Base-by-base conservation (phyloP, 129 eudicot genomes). In the Saussurea involucrata region DNA sequence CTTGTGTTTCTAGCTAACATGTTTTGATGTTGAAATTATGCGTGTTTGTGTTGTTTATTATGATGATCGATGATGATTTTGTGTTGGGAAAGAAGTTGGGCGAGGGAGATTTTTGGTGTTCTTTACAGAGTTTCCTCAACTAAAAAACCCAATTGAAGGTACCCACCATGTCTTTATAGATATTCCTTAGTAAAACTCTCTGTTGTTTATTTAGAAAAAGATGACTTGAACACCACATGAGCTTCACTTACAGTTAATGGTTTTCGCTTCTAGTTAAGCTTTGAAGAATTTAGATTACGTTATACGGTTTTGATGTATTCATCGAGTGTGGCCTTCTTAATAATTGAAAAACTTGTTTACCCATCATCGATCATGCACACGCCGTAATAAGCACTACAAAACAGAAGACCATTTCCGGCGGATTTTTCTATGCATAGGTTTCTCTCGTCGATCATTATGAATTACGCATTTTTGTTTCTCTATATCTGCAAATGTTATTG, bases 11-110 rank as follows among this genome's bases (percentile, higher is more conserved):
- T 13, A 49, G n/a, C 10, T 13, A 49, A 22, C 17, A 65, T 20
- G 31, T 29, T 24, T 24, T 85, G 0, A 10, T 33, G 24, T 76
- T 57, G 57, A 31, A 72, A 27, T 29, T 33, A 65, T 76, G 75
- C 67, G 60, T 24, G 37, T 67, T 29, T 66, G 11, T 29, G 42
- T 37, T 78, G 22, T 40, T 29, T 31, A 71, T 40, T 55, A 65
- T 17, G 63, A 57, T 79, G 72, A 46, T 83, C 66, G 25, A 94
- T 96, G 98, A 94, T 86, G 98, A 94, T 74, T 79, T 95, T 82
- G 95, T 89, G 79, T 68, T 95, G 90, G 99, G 97, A 68, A 95
- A 89, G 92, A 91, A 95, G 85, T 82, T 91, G 87, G 97, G 97
- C 44, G 99, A 89, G 87, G 99, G 97, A 64, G 87, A 96, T 78